These are phyloP conservation scores for Warburgia ugandensis DNA, from an alignment of 164 flowering plant genomes.

Conservation along the genomic window DNA sequence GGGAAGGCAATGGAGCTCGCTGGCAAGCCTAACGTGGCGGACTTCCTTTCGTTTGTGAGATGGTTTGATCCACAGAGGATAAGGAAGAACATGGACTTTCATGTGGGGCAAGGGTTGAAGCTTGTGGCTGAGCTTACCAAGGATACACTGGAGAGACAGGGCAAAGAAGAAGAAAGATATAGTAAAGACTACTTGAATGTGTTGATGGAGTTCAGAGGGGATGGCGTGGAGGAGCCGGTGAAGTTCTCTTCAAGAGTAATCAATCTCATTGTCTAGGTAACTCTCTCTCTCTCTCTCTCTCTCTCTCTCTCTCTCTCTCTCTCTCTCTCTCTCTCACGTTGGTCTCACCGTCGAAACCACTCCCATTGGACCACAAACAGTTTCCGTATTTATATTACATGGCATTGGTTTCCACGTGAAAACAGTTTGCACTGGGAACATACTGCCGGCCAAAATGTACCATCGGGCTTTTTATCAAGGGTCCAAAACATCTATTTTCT, in stretches of 20 bases:
- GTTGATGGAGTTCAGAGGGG: constrained; percentile 8
- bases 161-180: no score
- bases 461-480: no score
- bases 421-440: no score
- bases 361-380: no score
- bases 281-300: background rate
- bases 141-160: constrained; percentile 5
- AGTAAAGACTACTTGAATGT: constrained; percentile 15
- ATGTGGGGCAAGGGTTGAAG: constrained; percentile 6
- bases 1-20: constrained; percentile 9
- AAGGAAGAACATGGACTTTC: constrained; percentile 5
- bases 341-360: background rate
- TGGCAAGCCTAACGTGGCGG: constrained; percentile 18
- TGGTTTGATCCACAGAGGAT: constrained; percentile 18
- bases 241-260: constrained; percentile 3
- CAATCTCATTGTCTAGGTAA: background rate
- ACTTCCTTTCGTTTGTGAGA: constrained; percentile 15
- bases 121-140: constrained; percentile 9
- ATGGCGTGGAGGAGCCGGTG: constrained; percentile 7
- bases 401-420: no score
- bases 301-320: background rate
- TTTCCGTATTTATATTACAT: no score
- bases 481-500: no score
- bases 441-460: no score
- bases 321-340: background rate